Conservation (phyloP, 2,329 filamentous ascomycete species). For the Alternaria hordeiaustralica region DNA sequence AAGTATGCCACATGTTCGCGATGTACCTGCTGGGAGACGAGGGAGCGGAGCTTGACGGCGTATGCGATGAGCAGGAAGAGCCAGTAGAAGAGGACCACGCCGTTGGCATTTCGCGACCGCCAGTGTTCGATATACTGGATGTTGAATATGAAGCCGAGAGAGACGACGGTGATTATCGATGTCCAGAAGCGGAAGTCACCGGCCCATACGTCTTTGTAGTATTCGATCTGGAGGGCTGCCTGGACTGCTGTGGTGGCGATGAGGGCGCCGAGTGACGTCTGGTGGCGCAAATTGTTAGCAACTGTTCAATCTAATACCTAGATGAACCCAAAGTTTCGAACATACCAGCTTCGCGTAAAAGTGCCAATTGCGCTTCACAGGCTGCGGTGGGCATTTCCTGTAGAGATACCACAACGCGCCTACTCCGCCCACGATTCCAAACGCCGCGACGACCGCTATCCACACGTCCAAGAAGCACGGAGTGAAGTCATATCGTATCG, state of each 20-base stretch:
- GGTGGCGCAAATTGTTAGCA: conserved; percentile 20
- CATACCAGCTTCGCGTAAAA: conserved; percentile 90
- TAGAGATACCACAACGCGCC: conserved; percentile 82
- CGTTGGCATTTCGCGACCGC: conserved; percentile 82
- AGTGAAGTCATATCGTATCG: conserved; percentile 88
- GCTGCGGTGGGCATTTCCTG: conserved; percentile 69
- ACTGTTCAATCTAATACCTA: not conserved
- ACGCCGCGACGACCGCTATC: conserved; percentile 77
- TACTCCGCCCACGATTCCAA: conserved; percentile 78
- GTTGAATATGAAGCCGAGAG: conserved; percentile 74
- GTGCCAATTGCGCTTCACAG: conserved; percentile 82
- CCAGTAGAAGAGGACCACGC: conserved; percentile 91
- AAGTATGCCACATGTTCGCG: conserved; percentile 74
- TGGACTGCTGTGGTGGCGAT: conserved; percentile 73
- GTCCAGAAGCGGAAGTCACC: conserved; percentile 88
- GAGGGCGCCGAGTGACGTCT: conserved; percentile 71
- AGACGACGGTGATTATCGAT: conserved; percentile 72
- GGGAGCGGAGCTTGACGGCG: conserved; percentile 82
- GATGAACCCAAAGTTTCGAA: not conserved
- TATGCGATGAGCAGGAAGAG: conserved; percentile 80
- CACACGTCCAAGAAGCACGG: conserved; percentile 96
- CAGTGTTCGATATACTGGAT: conserved; percentile 89
- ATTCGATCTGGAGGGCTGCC: conserved; percentile 75
- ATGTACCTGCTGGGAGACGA: conserved; percentile 79
- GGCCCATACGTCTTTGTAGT: conserved; percentile 72